Evolutionary conservation across 176 grass and related monocot genomes (phyloP).

Genomic region (Triticum timopheevii): DNA sequence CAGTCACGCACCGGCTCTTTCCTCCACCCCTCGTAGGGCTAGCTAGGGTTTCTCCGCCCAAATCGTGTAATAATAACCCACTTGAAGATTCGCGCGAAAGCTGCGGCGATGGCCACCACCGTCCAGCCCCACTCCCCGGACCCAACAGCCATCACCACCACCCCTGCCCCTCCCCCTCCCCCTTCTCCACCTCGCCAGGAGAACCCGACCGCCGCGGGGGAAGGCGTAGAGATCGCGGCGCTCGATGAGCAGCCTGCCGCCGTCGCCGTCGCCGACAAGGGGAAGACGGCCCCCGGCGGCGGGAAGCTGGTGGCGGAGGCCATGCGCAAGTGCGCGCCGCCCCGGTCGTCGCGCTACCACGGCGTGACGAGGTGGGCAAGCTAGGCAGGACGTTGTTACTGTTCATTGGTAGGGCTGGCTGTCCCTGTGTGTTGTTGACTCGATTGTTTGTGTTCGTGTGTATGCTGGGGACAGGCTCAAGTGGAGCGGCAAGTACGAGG

Average conservation of each 20-base stretch:
- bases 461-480: conserved; percentile 48
- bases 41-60: no score
- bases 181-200: background rate
- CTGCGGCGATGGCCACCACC: conserved; percentile 39
- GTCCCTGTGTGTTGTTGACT: background rate
- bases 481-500: conserved; percentile 89
- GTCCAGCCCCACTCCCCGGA: conserved; percentile 25
- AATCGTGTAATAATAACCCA: background rate
- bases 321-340: conserved; percentile 77
- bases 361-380: conserved; percentile 77
- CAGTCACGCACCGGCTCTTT: no score
- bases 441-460: background rate
- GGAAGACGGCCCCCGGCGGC: background rate
- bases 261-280: background rate
- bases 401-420: background rate
- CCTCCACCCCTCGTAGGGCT: no score
- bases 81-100: conserved; percentile 53
- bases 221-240: conserved; percentile 38
- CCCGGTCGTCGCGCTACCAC: conserved; percentile 82
- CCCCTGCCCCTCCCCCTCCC: background rate
- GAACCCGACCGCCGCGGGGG: background rate
- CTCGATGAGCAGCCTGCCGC: conserved; percentile 43
- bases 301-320: conserved; percentile 66
- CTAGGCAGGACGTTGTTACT: background rate
- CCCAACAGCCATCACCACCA: conserved; percentile 7